Evolutionary conservation across 2,329 filamentous ascomycete species (phyloP), one percentile per base, ranked within the genome.

Genomic region (Teratosphaeria gauchensis): DNA sequence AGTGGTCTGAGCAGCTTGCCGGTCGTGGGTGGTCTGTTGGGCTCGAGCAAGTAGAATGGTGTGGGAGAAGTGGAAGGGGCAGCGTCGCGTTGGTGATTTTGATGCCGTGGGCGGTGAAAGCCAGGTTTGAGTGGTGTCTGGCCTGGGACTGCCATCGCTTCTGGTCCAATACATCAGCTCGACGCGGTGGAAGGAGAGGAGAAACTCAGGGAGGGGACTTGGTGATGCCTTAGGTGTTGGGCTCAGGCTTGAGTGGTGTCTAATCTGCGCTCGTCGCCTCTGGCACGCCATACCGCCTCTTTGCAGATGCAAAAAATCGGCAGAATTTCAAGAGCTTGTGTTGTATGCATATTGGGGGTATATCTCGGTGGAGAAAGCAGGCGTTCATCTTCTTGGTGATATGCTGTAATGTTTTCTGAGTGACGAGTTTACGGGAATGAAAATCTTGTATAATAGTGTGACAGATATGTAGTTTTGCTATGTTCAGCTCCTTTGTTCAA

Each of bases 11-110:
- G 68, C 58, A 73, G 67, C 54, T 65, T 80, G 58, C 77, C 77
- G 42, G 65, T 80, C 60, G 75, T 80, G 33, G 77, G 78, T 54
- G 77, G 77, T 21, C 61, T 80, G 60, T 67, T 80, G n/a, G 78
- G 77, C 3, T 48, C 42, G 16, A 48, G 42, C 42, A 48, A 48
- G 42, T 48, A 48, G 19, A 21, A 4, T 28, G 24, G 2, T 28
- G 24, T 28, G 24, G 16, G 42, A 24, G 16, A n/a, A 11, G 42
- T 48, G 19, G n/a, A n/a, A 48, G 5, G 42, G n/a, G n/a, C 4
- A 48, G 19, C 5, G 42, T 16, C 8, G 19, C 5, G 42, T 16
- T 24, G 42, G 42, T 21, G n/a, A 21, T 21, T 16, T 8, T 2
- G 4, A 21, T 9, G 42, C 24, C 24, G 11, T 8, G 42, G n/a